Base-by-base conservation (phyloP, 192 early-diverging fungal genomes). In the Entophlyctis luteolus region DNA sequence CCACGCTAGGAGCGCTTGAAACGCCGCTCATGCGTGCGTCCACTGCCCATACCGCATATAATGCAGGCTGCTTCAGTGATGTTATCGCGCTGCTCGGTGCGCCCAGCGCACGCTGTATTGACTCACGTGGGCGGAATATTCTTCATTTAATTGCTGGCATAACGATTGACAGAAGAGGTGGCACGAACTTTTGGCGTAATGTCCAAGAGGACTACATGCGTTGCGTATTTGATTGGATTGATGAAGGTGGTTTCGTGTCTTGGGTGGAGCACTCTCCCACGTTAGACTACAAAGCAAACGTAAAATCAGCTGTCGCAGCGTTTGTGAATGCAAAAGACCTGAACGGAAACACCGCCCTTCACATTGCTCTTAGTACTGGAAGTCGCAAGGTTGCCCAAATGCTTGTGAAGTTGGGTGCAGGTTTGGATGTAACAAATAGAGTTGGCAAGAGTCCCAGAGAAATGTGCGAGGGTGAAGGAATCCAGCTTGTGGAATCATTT, bases 21-120 rank as follows among this genome's bases (percentile, higher is more conserved):
- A 53, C 53, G 12, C 56, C 72, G 25, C 67, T 74, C 22, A 70
- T 74, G 67, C 54, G 72, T 2, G 45, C 72, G 10, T 20, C 55
- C 8, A 23, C 58, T 8, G 27, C 49, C 48, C 49, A n/a, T 23
- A 3, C 28, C 29, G 50, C 42, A 28, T 74, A 42, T 35, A 20
- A 59, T 2, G 54, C 70, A 31, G 59, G 63, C 29, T 62, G 34
- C 34, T 62, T 71, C 38, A 33, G 18, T 2, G 27, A 32, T 28
- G 4, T 71, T 4, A 31, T 74, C 10, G 4, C 20, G 4, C 12
- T 63, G 6, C 50, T 74, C 18, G 59, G 49, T 33, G 8, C 22
- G 5, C 5, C 25, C 31, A 37, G 46, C 29, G 67, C 52, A 2
- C 32, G 45, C 18, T 12, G 25, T 20, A 57, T 29, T 18, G 72